These are phyloP conservation scores for Apiospora koreana DNA, from an alignment of 2,329 filamentous ascomycete species.

Conservation along the genomic window DNA sequence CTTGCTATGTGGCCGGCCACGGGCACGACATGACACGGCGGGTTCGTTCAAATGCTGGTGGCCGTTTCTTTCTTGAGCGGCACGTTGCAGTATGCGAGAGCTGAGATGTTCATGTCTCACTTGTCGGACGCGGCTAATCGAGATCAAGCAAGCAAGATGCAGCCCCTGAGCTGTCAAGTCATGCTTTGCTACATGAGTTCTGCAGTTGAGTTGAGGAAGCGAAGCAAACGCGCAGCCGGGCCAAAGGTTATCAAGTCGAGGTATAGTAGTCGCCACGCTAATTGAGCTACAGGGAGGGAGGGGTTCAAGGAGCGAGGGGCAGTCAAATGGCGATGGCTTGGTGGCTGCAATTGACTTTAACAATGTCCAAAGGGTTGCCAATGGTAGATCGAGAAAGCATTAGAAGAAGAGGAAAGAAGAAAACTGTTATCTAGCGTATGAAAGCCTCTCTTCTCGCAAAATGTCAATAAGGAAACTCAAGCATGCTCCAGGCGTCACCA, in stretches of 20 bases:
- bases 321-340: no score
- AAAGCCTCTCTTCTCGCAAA: no score
- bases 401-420: no score
- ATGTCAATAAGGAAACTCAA: neutral
- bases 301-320: no score
- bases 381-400: no score
- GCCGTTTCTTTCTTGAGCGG: neutral
- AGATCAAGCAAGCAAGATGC: constrained; percentile 1
- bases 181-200: neutral
- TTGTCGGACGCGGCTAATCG: neutral
- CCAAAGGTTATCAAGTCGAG: no score
- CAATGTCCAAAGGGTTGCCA: no score
- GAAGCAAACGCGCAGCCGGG: neutral
- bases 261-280: no score
- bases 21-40: neutral
- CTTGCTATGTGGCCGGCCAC: neutral
- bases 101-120: neutral
- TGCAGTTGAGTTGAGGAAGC: neutral
- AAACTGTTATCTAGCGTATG: no score
- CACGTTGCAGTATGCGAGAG: neutral
- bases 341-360: no score
- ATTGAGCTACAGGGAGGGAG: no score
- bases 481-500: neutral
- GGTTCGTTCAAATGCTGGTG: neutral
- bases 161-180: neutral